Percentiles rank a stretch among this genome's conserved stretches.
phyloP scores from a whole-genome alignment of 305 asterid species.

The Fraxinus platypoda region DNA sequence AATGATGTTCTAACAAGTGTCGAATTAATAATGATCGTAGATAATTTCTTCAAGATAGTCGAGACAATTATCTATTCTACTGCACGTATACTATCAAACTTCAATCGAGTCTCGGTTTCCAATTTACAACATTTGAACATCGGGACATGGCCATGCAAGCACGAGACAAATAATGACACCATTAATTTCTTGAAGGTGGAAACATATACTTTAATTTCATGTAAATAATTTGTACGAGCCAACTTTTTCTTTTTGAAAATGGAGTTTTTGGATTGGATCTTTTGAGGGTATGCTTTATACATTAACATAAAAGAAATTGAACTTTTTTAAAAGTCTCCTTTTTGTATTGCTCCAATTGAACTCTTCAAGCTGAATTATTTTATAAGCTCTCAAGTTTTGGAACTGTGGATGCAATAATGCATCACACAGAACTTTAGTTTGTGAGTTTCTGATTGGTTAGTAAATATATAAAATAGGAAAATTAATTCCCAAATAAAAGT shows the following conservation, averaged over 20 bases:
- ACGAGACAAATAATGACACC: not conserved
- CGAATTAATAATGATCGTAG: no score
- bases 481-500: no score
- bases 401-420: conserved; percentile 25
- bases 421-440: not conserved
- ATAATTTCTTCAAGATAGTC: not conserved
- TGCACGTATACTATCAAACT: not conserved
- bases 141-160: not conserved
- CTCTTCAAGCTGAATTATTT: not conserved
- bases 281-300: conserved; percentile 1
- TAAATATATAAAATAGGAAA: not conserved
- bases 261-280: conserved; percentile 8
- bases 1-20: no score
- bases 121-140: not conserved
- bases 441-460: not conserved
- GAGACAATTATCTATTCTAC: not conserved
- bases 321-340: conserved; percentile 35
- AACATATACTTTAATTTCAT: not conserved
- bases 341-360: conserved; percentile 29
- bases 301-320: conserved; percentile 21
- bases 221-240: not conserved
- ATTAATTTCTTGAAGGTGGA: not conserved
- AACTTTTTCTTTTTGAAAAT: not conserved
- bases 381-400: conserved; percentile 3
- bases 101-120: not conserved